Conservation (phyloP, 345 rosid species). For the Hibiscus tridactylites region DNA sequence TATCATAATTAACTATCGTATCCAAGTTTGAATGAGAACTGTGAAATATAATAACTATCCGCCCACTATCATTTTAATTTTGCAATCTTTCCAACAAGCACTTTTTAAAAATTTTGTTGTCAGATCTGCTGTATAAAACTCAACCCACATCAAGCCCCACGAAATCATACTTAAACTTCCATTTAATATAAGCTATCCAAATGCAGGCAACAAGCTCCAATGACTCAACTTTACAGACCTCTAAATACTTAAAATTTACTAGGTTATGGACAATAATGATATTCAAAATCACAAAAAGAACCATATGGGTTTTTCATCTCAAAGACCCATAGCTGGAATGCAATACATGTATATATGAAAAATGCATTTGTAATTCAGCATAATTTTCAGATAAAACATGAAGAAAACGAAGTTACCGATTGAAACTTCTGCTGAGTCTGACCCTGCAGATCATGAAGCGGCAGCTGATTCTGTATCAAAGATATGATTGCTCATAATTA, state of each 20-base stretch:
- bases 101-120: too few species aligned
- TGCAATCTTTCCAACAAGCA: too few species aligned
- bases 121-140: background rate
- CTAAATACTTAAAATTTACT: background rate
- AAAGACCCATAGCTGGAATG: background rate
- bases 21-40: too few species aligned
- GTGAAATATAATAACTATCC: too few species aligned
- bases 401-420: constrained; percentile 28
- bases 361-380: background rate
- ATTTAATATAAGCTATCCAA: background rate
- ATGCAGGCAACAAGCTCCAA: background rate
- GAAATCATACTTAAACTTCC: background rate
- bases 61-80: too few species aligned
- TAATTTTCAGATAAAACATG: background rate
- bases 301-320: background rate
- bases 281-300: background rate
- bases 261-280: background rate
- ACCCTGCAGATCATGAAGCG: constrained; percentile 63
- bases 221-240: background rate
- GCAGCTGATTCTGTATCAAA: constrained; percentile 43
- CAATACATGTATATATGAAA: background rate
- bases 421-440: constrained; percentile 74
- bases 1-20: background rate
- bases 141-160: background rate
- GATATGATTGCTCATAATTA: constrained; percentile 2